Base-by-base conservation (phyloP, 805 yeast species). In the Ogataea trehaloabstinens region DNA sequence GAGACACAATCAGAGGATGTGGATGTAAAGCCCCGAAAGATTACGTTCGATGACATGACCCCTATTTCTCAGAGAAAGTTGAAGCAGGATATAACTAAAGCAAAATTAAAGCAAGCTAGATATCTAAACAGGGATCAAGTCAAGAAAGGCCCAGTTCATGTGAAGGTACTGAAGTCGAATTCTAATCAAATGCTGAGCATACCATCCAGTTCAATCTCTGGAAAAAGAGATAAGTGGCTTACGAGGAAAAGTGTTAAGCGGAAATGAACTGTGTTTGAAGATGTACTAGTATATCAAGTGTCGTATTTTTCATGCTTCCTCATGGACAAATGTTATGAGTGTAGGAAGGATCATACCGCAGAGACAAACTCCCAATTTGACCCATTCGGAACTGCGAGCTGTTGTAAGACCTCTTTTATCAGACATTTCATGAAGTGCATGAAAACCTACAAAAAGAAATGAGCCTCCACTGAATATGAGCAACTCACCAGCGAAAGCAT, bases 401-500 rank as follows among this genome's bases (percentile, higher is more conserved):
- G 11, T 32, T 28, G 5, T 22, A 7, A 2, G 19, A 20, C 5
- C 36, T 22, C 12, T 36, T 34, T 21, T 37, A 33, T 11, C 45
- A 31, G 64, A 73, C 31, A 52, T 49, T n/a, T 71, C 75, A 35
- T 66, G 61, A 65, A 80, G 68, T 3, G 82, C 76, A 51, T 84
- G 86, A 47, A 78, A 67, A 8, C 87, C 85, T 24, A 85, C 86
- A 50, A 73, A 85, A 19, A 83, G 55, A 52, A 85, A 84, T 1
- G 88, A 79, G 6, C 93, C 93, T 6, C 84, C 86, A 41, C 83
- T 74, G 50, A 82, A 76, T 3, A 82, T 60, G 32, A 82, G 58
- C 34, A 85, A 57, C n/a, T 71, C 54, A 0, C 84, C 85, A 28
- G 64, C 59, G 11, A 68, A 51, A n/a, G 73, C 59, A 13, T 67